phyloP scores from a whole-genome alignment of 495 filamentous ascomycete species.

The Aspergillus coremiiformis region DNA sequence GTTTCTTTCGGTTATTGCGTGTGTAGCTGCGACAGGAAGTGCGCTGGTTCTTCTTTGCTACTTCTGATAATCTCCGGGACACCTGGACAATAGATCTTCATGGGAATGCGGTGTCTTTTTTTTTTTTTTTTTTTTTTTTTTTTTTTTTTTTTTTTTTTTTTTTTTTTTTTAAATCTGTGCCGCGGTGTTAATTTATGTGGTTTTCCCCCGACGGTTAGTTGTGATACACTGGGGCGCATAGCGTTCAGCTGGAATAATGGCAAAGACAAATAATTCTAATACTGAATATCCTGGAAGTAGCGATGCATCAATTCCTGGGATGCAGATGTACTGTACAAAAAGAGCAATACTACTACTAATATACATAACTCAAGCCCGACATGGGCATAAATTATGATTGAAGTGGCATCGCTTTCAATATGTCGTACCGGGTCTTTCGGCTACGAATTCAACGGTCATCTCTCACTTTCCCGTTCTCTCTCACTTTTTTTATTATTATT shows the following conservation, averaged over 20 bases:
- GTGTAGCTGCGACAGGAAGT: constrained; percentile 8
- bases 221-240: constrained; percentile 1
- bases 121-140: too few relatives aligned
- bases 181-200: neutral
- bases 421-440: constrained; percentile 8
- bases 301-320: too few relatives aligned
- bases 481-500: neutral
- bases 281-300: neutral
- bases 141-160: too few relatives aligned
- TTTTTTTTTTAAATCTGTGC: too few relatives aligned
- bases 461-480: neutral
- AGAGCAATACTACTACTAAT: too few relatives aligned
- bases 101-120: constrained; percentile 1
- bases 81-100: constrained; percentile 3
- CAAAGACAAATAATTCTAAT: constrained; percentile 4
- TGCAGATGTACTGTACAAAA: neutral
- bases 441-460: neutral
- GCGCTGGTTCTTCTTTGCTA: constrained; percentile 2
- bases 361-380: too few relatives aligned
- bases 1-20: neutral
- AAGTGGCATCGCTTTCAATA: constrained; percentile 9
- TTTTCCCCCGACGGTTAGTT: neutral
- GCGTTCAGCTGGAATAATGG: constrained; percentile 1
- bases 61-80: neutral
- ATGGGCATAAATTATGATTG: constrained; percentile 5